Evolutionary conservation across 805 yeast species (phyloP), one percentile per base, ranked within the genome.

Genomic region (Ogataea neopini): DNA sequence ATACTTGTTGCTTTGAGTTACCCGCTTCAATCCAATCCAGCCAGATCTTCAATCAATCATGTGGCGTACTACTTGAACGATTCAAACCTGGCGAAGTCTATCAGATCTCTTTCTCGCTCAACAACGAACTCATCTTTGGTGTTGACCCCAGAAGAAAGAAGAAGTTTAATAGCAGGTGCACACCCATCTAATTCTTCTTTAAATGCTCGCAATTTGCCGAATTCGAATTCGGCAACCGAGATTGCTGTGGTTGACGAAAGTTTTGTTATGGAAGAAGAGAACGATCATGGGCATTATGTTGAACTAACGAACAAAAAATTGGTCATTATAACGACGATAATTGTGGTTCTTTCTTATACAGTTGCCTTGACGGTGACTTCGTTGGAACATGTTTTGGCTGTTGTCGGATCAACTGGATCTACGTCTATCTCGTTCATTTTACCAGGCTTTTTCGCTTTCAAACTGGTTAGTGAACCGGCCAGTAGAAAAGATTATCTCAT

Each of bases 321-420:
- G 42, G 49, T 68, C 9, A 44, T 63, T n/a, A 58, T 77, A 19
- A 79, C 84, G 0, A 49, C 70, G 1, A 40, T 57, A 3, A 71
- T 80, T 25, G 71, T 90, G 43, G 32, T 75, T 0, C 58, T 73
- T 5, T 80, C 89, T 40, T 89, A 85, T 61, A 45, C 71, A 1
- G 70, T 85, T 8, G 94, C 97, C 0, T 67, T 84, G 29, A 64
- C 80, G 3, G 84, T 90, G 25, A 71, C 71, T 11, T 88, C 96
- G 0, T 79, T 90, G 56, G 96, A 92, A 22, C 77, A 83, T 40
- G 91, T 91, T 11, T 70, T 90, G 55, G 90, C 96, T 1, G 72
- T 90, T 53, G 96, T 90, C 3, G 97, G 97, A 2, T 87, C 96
- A 1, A 89, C 96, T 0, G 97, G 97, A 0, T 88, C 96, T 1